Evolutionary conservation across 768 basidiomycete genomes (phyloP).

Genomic region (Boletus reticulatus): DNA sequence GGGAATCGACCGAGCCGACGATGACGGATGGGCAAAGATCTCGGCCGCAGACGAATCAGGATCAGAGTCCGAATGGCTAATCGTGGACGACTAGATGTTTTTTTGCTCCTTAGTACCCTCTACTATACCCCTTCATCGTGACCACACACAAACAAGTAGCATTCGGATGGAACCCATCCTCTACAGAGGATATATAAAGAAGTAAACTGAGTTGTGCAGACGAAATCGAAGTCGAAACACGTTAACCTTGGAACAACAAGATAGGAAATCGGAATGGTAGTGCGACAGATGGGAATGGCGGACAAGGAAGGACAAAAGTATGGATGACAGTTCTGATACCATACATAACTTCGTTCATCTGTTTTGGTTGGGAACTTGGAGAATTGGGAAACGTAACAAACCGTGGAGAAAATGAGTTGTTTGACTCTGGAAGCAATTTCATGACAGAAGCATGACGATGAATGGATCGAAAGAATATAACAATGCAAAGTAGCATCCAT

Average conservation of each 20-base stretch:
- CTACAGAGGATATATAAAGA: slow-evolving; percentile 31
- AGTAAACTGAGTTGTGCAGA: slow-evolving; percentile 17
- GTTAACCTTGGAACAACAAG: slow-evolving; percentile 27
- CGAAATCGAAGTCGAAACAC: slow-evolving; percentile 18
- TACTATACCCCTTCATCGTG: slow-evolving; percentile 19
- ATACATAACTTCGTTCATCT: slow-evolving; percentile 34
- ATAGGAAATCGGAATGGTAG: slow-evolving; percentile 13
- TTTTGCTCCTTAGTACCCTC: slow-evolving; percentile 15
- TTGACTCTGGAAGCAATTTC: slow-evolving; percentile 19
- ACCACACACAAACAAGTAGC: slow-evolving; percentile 15
- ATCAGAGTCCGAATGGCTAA: slow-evolving; percentile 92
- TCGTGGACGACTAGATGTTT: slow-evolving; percentile 48
- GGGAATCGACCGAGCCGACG: slow-evolving; percentile 33
- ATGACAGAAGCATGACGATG: slow-evolving; percentile 29
- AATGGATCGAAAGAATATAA: slow-evolving; percentile 23
- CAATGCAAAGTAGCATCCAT: slow-evolving; percentile 22
- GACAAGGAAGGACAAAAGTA: slow-evolving; percentile 28
- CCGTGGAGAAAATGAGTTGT: slow-evolving; percentile 13
- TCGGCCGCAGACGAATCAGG: slow-evolving; percentile 65
- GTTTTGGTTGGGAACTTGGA: slow-evolving; percentile 32
- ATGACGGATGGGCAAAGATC: slow-evolving; percentile 73
- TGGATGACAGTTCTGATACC: slow-evolving; percentile 32
- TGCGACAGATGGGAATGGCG: slow-evolving; percentile 20
- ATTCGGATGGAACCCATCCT: slow-evolving; percentile 31
- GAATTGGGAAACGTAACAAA: slow-evolving; percentile 25